phyloP scores from a whole-genome alignment of 768 basidiomycete genomes.

The Psilocybe cubensis region DNA sequence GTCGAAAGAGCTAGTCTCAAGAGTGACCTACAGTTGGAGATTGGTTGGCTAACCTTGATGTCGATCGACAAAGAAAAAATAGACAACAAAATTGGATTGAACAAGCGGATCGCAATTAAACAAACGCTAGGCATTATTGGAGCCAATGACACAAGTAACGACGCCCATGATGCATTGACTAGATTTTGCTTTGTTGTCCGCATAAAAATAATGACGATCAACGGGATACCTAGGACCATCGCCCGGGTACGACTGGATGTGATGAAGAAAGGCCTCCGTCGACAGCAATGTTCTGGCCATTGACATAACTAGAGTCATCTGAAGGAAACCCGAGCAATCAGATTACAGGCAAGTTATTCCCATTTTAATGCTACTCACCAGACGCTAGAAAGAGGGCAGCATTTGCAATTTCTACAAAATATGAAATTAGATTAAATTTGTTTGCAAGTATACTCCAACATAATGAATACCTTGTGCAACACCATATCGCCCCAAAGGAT shows the following conservation, averaged over 20 bases:
- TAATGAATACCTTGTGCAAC: conserved; percentile 67
- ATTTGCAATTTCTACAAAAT: conserved; percentile 77
- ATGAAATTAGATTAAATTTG: neutral
- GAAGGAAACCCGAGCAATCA: conserved; percentile 8
- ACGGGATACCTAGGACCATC: conserved; percentile 54
- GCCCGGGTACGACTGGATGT: conserved; percentile 78
- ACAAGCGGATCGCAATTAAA: too few relatives aligned
- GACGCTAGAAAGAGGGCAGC: conserved; percentile 87
- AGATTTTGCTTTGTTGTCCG: too few relatives aligned
- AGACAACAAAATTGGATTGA: too few relatives aligned
- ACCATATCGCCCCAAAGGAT: conserved; percentile 83
- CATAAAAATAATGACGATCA: too few relatives aligned
- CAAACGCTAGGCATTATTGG: too few relatives aligned
- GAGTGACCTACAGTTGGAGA: too few relatives aligned
- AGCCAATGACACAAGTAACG: too few relatives aligned
- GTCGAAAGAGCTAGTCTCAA: too few relatives aligned
- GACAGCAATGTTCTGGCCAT: conserved; percentile 84
- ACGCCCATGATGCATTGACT: too few relatives aligned
- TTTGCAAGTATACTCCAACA: neutral
- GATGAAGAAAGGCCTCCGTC: conserved; percentile 88
- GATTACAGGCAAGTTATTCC: neutral
- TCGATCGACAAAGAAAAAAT: too few relatives aligned
- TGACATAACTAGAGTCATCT: conserved; percentile 93
- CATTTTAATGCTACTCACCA: conserved; percentile 47
- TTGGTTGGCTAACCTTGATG: too few relatives aligned